Percentiles rank a stretch among this genome's conserved stretches.
Evolutionary conservation across 2,329 filamentous ascomycete species (phyloP).

Genomic region (Hypoxylon sp.): DNA sequence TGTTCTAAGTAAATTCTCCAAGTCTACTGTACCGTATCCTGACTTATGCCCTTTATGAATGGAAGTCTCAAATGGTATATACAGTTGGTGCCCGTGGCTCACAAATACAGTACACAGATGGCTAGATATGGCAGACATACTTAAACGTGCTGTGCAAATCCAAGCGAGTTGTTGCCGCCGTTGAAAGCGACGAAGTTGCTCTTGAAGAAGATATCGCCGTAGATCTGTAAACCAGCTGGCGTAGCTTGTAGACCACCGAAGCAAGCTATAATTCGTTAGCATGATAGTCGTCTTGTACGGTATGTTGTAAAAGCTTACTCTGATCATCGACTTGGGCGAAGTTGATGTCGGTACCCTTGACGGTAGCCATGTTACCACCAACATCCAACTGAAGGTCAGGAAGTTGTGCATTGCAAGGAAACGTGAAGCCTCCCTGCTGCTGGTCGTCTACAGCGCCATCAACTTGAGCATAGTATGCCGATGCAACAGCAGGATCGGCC

Average conservation of each 20-base stretch:
- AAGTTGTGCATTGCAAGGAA: conserved; percentile 63
- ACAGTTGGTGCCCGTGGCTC: conserved; percentile 29
- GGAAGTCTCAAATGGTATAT: conserved; percentile 35
- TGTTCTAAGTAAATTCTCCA: conserved; percentile 21
- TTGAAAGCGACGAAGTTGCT: conserved; percentile 72
- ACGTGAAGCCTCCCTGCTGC: conserved; percentile 61
- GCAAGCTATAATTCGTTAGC: conserved; percentile 62
- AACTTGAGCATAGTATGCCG: conserved; percentile 65
- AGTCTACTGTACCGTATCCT: conserved; percentile 37
- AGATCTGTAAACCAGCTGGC: conserved; percentile 70
- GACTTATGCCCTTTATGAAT: conserved; percentile 25
- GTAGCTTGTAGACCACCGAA: conserved; percentile 78
- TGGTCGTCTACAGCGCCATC: conserved; percentile 59
- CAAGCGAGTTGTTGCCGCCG: conserved; percentile 67
- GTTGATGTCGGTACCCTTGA: conserved; percentile 68
- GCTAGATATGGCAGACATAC: conserved; percentile 8
- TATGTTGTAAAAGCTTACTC: conserved; percentile 61
- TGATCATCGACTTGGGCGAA: conserved; percentile 66
- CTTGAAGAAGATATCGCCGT: conserved; percentile 74
- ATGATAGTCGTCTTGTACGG: background rate
- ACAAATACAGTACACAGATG: conserved; percentile 22
- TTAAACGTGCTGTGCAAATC: conserved; percentile 69
- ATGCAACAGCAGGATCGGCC: conserved; percentile 66
- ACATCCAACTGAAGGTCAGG: conserved; percentile 69
- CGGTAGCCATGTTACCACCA: conserved; percentile 69